Conservation (phyloP, 2,329 filamentous ascomycete species). For the Trichoderma koningii region DNA sequence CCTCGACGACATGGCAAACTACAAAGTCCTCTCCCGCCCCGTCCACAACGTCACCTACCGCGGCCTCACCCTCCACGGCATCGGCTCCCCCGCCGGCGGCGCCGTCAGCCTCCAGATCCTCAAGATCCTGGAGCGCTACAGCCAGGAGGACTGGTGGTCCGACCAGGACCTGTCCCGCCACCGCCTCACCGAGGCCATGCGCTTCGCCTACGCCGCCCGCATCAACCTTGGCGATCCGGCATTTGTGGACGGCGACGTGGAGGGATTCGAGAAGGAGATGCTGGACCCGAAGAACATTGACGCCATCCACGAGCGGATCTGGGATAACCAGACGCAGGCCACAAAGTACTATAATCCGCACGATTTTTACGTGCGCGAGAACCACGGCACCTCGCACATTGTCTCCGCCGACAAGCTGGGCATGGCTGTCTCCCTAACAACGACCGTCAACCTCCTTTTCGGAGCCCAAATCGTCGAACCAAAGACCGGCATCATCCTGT, state of each 20-base stretch:
- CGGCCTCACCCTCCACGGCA: conserved; percentile 68
- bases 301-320: conserved; percentile 66
- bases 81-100: conserved; percentile 77
- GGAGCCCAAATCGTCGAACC: conserved; percentile 78
- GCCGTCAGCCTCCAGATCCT: conserved; percentile 73
- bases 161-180: conserved; percentile 72
- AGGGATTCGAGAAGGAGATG: conserved; percentile 67
- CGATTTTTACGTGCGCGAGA: conserved; percentile 65
- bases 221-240: conserved; percentile 79
- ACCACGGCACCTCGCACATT: conserved; percentile 73
- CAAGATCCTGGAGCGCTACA: conserved; percentile 81
- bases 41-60: conserved; percentile 67
- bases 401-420: conserved; percentile 72
- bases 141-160: conserved; percentile 52
- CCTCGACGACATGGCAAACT: conserved; percentile 72
- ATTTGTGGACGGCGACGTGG: conserved; percentile 63
- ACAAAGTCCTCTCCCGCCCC: conserved; percentile 66
- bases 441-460: conserved; percentile 85
- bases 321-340: conserved; percentile 70
- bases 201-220: conserved; percentile 82
- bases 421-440: conserved; percentile 78
- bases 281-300: conserved; percentile 61
- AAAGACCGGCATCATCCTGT: conserved; percentile 77
- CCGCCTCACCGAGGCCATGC: conserved; percentile 82
- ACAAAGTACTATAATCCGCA: conserved; percentile 73